These are phyloP conservation scores for Prunus mume DNA, from an alignment of 306 rosid species.

Conservation along the genomic window DNA sequence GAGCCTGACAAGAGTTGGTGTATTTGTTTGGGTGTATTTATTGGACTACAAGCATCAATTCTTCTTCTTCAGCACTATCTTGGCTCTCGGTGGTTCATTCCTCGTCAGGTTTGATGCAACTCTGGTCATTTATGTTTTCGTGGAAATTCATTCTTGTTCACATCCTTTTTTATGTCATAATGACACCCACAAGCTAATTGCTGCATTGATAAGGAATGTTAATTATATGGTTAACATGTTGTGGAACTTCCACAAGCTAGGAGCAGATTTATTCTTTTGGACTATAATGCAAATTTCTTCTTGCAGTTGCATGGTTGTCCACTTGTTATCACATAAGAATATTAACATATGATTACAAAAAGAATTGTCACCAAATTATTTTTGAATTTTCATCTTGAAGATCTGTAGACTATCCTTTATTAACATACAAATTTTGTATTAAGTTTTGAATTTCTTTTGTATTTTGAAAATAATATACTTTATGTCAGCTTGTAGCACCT, in stretches of 20 bases:
- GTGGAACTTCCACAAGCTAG: not conserved
- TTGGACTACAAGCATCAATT: constrained; percentile 70
- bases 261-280: constrained; percentile 4
- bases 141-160: not conserved
- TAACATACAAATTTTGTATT: not conserved
- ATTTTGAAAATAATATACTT: not conserved
- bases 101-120: constrained; percentile 72
- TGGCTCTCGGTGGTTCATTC: constrained; percentile 98
- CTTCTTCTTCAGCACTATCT: constrained; percentile 94
- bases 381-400: not conserved
- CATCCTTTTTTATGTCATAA: not conserved
- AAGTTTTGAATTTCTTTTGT: not conserved
- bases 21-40: constrained; percentile 54
- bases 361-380: not conserved
- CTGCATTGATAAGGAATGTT: not conserved
- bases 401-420: not conserved
- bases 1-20: constrained; percentile 84
- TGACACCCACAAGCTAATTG: not conserved
- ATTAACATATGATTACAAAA: not conserved
- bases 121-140: constrained; percentile 1
- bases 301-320: not conserved
- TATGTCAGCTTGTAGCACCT: not conserved
- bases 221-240: not conserved
- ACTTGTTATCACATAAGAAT: not conserved
- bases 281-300: not conserved